Conservation (phyloP, 164 flowering plant genomes). For the Stephania yunnanensis region DNA sequence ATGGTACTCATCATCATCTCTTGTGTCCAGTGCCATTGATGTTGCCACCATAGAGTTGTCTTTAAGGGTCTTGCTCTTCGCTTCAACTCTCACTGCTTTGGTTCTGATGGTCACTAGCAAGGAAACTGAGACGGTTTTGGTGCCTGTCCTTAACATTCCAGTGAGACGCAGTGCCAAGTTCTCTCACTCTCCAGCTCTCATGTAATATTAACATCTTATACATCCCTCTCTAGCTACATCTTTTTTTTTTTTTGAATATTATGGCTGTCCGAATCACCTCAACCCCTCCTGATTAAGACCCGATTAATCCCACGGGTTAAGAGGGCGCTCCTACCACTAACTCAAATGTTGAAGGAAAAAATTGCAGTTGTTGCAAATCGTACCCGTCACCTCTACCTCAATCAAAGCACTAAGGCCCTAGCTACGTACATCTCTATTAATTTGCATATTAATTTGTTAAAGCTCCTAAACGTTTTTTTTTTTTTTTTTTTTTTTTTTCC, state of each 20-base stretch:
- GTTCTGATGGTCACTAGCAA: conserved; percentile 24
- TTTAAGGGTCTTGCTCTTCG: conserved; percentile 23
- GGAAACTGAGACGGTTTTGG: conserved; percentile 13
- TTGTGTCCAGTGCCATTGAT: neutral
- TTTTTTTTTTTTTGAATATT: no score
- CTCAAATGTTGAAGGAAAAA: no score
- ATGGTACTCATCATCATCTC: neutral
- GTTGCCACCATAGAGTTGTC: conserved; percentile 4
- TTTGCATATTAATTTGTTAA: no score
- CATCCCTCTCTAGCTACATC: no score
- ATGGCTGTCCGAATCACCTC: no score
- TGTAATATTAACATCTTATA: conserved; percentile 10
- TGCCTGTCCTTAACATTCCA: neutral
- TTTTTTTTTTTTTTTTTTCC: neutral
- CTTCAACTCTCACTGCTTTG: conserved; percentile 13
- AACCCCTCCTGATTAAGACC: no score
- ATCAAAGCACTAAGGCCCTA: no score
- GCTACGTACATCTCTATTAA: no score
- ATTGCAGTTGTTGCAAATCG: no score
- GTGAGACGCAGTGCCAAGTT: conserved; percentile 11
- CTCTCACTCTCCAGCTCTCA: conserved; percentile 24
- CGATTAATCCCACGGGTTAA: no score
- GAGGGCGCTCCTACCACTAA: no score
- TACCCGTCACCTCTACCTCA: no score
- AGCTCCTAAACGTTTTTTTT: neutral